Conservation (phyloP, 345 rosid genomes). For the Hirschfeldia incana region DNA sequence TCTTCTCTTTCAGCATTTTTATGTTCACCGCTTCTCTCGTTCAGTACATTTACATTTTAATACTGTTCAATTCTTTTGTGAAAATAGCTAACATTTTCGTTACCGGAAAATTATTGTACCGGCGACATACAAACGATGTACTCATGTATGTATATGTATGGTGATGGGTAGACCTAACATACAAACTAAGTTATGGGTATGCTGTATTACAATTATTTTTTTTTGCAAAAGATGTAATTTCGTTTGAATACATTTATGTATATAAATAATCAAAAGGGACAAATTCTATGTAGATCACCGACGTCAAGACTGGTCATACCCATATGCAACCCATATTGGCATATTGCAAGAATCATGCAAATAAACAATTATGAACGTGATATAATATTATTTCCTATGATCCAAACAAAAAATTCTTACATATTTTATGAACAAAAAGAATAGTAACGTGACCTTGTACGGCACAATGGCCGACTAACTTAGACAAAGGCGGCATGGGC, state of each 20-base stretch:
- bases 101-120: not conserved
- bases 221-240: conserved; percentile 7
- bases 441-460: conserved; percentile 36
- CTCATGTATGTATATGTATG: not conserved
- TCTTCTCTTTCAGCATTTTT: not conserved
- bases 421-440: not conserved
- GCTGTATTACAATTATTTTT: not conserved
- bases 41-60: not conserved
- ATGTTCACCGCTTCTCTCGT: not conserved
- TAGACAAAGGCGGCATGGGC: conserved; percentile 40
- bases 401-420: not conserved
- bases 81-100: not conserved
- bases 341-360: conserved; percentile 3
- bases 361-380: conserved; percentile 9
- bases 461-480: conserved; percentile 30
- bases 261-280: conserved; percentile 15
- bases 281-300: conserved; percentile 31
- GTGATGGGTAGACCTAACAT: not conserved
- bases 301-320: conserved; percentile 16
- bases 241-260: not conserved
- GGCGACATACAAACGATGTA: not conserved
- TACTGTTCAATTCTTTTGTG: not conserved
- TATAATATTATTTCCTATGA: not conserved
- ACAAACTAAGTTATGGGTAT: not conserved
- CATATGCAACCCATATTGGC: conserved; percentile 31